These are phyloP conservation scores for Sphaerulina vaccinii DNA, from an alignment of 2,329 filamentous ascomycete genomes.

Conservation along the genomic window DNA sequence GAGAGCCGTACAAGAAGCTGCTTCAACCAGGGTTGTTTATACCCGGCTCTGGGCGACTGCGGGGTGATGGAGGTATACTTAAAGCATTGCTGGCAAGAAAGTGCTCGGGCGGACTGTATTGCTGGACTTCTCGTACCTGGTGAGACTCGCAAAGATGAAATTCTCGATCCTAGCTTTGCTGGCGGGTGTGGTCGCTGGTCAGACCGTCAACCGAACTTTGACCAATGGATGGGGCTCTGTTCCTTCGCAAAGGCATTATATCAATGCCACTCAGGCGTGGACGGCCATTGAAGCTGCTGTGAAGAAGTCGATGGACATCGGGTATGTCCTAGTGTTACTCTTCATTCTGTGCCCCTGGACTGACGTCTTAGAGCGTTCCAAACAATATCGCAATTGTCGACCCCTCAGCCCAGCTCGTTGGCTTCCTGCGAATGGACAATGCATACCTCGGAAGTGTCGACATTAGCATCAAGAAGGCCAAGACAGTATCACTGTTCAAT, in stretches of 20 bases:
- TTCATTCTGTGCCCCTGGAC: neutral
- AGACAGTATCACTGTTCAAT: conserved; percentile 33
- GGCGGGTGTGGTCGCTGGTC: conserved; percentile 9
- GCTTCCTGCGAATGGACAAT: conserved; percentile 36
- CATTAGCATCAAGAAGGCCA: conserved; percentile 34
- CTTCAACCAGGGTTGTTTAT: too few species aligned
- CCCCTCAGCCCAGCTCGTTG: conserved; percentile 31
- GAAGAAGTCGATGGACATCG: conserved; percentile 18
- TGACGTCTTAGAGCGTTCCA: conserved; percentile 20
- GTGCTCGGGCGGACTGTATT: too few species aligned
- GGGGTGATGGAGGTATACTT: neutral
- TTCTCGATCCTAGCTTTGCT: neutral
- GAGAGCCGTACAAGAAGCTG: too few species aligned
- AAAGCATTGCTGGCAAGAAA: neutral
- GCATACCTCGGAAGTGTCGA: conserved; percentile 32
- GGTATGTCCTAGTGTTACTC: neutral
- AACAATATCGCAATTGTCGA: conserved; percentile 35
- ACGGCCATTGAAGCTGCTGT: conserved; percentile 28
- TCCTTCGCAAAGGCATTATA: conserved; percentile 28
- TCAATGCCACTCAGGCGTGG: conserved; percentile 28
- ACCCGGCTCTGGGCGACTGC: neutral
- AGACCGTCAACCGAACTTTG: conserved; percentile 25
- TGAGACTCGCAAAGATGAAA: neutral
- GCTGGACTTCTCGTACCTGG: neutral
- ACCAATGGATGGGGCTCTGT: conserved; percentile 30